A percentile compares a stretch with the other conserved stretches of the same genome.
These are phyloP conservation scores for Rhododendron ovatum DNA, from an alignment of 148 eudicot genomes.

Conservation along the genomic window DNA sequence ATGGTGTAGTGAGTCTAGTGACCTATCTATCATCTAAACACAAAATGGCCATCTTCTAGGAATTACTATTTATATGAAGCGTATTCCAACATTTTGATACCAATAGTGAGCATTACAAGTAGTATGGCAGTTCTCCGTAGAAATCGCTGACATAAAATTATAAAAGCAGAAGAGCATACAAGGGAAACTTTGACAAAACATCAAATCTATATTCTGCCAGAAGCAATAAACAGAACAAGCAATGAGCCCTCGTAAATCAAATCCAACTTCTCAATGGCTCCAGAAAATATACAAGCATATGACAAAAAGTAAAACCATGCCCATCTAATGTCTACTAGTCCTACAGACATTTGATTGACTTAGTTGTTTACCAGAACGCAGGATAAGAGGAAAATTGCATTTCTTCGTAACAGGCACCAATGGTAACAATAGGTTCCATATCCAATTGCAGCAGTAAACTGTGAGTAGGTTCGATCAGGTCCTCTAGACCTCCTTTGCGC, in stretches of 20 bases:
- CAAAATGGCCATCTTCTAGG: background rate
- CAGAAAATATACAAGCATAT: background rate
- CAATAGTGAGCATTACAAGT: background rate
- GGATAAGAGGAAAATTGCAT: background rate
- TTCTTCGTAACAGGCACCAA: background rate
- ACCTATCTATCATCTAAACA: background rate
- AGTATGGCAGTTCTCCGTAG: background rate
- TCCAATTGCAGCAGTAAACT: background rate
- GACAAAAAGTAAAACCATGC: background rate
- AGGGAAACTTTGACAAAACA: background rate
- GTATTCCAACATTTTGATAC: background rate
- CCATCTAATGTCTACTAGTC: background rate
- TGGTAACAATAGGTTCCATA: background rate
- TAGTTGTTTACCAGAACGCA: background rate
- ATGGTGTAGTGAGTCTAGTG: background rate
- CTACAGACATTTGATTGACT: background rate
- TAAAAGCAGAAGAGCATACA: background rate
- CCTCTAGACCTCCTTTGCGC: background rate
- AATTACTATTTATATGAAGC: background rate
- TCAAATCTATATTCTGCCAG: background rate
- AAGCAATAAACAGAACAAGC: background rate
- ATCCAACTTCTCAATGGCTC: background rate
- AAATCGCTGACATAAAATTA: background rate
- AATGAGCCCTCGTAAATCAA: background rate
- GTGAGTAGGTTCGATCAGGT: background rate